These are phyloP conservation scores for Saccharomyces hybrid DNA, from an alignment of 1,139 yeast species.

Conservation along the genomic window DNA sequence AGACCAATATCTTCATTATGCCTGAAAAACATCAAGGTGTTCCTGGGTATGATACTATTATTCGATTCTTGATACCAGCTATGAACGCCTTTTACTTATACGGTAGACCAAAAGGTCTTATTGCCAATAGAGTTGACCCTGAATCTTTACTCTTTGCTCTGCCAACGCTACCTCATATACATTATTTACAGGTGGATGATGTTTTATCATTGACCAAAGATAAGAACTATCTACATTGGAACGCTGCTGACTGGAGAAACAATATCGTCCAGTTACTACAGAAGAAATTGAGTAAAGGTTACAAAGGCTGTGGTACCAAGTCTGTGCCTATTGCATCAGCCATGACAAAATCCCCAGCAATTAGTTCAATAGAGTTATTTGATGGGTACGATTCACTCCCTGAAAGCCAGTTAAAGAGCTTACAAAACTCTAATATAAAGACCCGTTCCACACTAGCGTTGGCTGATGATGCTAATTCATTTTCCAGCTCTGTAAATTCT, in stretches of 20 bases:
- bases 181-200: conserved; percentile 61
- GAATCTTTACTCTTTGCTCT: conserved; percentile 78
- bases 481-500: background rate
- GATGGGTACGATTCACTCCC: conserved; percentile 13
- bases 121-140: conserved; percentile 76
- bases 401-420: background rate
- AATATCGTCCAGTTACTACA: conserved; percentile 57
- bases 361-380: conserved; percentile 31
- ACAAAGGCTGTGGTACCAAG: conserved; percentile 71
- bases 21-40: conserved; percentile 90
- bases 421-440: background rate
- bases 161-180: conserved; percentile 82
- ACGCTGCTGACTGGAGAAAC: conserved; percentile 57
- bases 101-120: conserved; percentile 82
- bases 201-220: conserved; percentile 38
- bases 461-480: background rate
- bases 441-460: background rate
- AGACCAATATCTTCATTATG: conserved; percentile 78
- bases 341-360: conserved; percentile 43
- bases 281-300: conserved; percentile 60
- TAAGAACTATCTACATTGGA: conserved; percentile 45
- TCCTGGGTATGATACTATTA: conserved; percentile 87
- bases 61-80: conserved; percentile 75
- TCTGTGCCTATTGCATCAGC: conserved; percentile 48
- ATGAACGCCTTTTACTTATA: conserved; percentile 79